These are phyloP conservation scores for Beauveria pseudobassiana DNA, from an alignment of 2,329 filamentous ascomycete genomes.

Conservation along the genomic window DNA sequence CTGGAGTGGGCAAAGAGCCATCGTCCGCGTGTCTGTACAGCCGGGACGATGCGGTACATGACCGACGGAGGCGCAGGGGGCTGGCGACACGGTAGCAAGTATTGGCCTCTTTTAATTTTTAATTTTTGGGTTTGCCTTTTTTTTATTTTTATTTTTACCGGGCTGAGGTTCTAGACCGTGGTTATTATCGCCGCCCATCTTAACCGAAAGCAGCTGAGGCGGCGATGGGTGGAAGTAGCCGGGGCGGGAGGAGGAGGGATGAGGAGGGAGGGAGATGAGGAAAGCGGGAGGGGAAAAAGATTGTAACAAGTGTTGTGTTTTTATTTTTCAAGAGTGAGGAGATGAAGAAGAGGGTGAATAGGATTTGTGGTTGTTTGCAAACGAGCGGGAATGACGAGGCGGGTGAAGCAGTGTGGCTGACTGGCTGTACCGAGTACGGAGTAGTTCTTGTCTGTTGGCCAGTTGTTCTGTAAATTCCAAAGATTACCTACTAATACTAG, in stretches of 20 bases:
- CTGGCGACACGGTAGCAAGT: neutral
- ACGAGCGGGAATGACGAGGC: neutral
- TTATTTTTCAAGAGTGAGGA: neutral
- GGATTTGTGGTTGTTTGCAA: neutral
- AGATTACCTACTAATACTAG: too few relatives aligned
- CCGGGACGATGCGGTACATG: slow-evolving; percentile 10
- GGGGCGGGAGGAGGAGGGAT: neutral
- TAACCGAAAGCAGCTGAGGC: slow-evolving; percentile 6
- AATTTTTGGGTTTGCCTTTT: neutral
- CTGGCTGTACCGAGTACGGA: too few relatives aligned
- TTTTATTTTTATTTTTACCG: neutral
- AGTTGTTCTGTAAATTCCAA: too few relatives aligned
- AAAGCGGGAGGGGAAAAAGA: too few relatives aligned
- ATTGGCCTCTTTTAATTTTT: slow-evolving; percentile 1
- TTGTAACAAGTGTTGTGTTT: neutral
- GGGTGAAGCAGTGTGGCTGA: neutral
- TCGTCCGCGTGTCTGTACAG: neutral
- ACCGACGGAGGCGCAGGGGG: slow-evolving; percentile 7
- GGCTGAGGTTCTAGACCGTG: slow-evolving; percentile 12
- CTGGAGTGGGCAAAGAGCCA: neutral
- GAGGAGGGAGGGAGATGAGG: neutral
- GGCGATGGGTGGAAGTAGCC: neutral
- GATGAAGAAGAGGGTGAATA: neutral
- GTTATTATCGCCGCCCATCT: slow-evolving; percentile 9
- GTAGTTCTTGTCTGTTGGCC: too few relatives aligned